A percentile compares a stretch with the other conserved stretches of the same genome.
These are phyloP conservation scores for Pistacia atlantica DNA, from an alignment of 345 rosid species.

Conservation along the genomic window DNA sequence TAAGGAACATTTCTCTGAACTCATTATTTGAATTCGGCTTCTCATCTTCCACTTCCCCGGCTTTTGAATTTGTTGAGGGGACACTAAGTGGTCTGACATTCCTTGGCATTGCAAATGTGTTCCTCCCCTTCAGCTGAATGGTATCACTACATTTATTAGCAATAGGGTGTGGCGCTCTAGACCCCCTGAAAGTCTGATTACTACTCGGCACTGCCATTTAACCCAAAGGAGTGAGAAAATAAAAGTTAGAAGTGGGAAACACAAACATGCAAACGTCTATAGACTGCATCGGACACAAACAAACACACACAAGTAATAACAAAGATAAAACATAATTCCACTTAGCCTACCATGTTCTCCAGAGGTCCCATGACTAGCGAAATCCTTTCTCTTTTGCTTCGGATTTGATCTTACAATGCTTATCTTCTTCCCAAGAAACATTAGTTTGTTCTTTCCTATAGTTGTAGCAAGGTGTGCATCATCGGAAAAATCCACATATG, in stretches of 20 bases:
- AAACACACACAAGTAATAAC: neutral
- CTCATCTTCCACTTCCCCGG: constrained; percentile 50
- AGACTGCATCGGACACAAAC: neutral
- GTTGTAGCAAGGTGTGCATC: too few relatives aligned
- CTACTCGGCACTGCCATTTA: constrained; percentile 27
- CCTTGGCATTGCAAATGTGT: constrained; percentile 77
- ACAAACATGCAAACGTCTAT: neutral
- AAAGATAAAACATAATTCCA: neutral
- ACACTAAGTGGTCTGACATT: constrained; percentile 70
- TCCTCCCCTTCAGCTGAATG: constrained; percentile 64
- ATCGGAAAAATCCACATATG: too few relatives aligned
- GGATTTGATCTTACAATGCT: constrained; percentile 84
- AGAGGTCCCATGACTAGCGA: constrained; percentile 32
- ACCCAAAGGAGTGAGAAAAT: neutral
- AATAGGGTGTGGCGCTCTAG: constrained; percentile 23
- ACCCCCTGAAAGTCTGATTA: constrained; percentile 24
- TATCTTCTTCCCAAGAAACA: constrained; percentile 25
- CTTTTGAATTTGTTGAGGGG: constrained; percentile 40
- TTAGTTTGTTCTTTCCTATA: too few relatives aligned
- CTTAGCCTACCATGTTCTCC: constrained; percentile 29
- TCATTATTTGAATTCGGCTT: constrained; percentile 87
- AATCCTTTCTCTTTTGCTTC: constrained; percentile 55
- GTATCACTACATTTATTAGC: constrained; percentile 33
- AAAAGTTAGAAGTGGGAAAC: neutral
- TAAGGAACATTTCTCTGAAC: constrained; percentile 84